phyloP scores from a whole-genome alignment of 768 basidiomycete species.

The Pleurotus cornucopiae region DNA sequence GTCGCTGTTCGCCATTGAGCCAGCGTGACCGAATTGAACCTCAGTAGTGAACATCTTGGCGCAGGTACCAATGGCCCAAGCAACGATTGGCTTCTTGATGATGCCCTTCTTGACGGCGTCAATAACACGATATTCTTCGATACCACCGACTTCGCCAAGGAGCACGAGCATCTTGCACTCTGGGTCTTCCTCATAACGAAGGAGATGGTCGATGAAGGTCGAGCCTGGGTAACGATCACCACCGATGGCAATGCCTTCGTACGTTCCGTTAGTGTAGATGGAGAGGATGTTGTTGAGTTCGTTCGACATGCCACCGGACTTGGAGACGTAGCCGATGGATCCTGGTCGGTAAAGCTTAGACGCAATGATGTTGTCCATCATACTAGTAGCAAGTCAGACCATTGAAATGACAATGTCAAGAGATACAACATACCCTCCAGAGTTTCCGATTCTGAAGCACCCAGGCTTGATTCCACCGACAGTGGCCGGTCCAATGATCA shows the following conservation, averaged over 20 bases:
- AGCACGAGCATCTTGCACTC: conserved; percentile 99
- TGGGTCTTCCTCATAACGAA: conserved; percentile 95
- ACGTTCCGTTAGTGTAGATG: conserved; percentile 93
- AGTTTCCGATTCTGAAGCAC: conserved; percentile 99
- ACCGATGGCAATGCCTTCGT: conserved; percentile 99
- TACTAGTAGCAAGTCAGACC: conserved; percentile 38
- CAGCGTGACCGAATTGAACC: conserved; percentile 99
- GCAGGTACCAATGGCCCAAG: conserved; percentile 99
- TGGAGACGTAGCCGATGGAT: conserved; percentile 97
- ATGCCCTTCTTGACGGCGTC: conserved; percentile 90
- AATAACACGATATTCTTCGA: conserved; percentile 99
- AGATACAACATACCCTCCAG: conserved; percentile 69
- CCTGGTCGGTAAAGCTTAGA: conserved; percentile 98
- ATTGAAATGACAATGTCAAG: background rate
- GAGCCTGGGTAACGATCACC: conserved; percentile 99
- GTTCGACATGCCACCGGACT: conserved; percentile 99
- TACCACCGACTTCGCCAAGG: conserved; percentile 97
- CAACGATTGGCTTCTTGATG: conserved; percentile 98
- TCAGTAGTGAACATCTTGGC: conserved; percentile 99
- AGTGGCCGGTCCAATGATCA: conserved; percentile 94
- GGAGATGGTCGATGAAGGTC: conserved; percentile 97
- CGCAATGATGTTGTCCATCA: conserved; percentile 99
- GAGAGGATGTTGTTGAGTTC: conserved; percentile 99
- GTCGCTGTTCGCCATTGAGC: conserved; percentile 96
- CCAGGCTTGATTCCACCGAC: conserved; percentile 99